Evolutionary conservation across 495 filamentous ascomycete species (phyloP), one percentile per base, ranked within the genome.

Genomic region (Venustampulla echinocandica): DNA sequence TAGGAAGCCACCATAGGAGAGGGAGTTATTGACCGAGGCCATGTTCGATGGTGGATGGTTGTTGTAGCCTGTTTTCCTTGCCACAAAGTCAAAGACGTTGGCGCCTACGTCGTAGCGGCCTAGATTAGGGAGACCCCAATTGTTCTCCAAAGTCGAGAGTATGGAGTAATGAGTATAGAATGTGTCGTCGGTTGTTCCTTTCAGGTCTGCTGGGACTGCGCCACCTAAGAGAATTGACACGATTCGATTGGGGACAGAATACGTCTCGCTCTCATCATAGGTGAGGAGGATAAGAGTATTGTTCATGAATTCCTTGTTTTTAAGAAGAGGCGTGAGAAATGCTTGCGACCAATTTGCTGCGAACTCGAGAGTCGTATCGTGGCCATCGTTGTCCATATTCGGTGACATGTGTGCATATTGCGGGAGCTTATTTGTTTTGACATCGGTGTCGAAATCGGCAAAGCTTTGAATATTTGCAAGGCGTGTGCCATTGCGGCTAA

Each of bases 111-210:
- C 81, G 66, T 79, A 85, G 53, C 82, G 70, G 10, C 82, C 82
- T 7, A 86, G 71, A 24, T 75, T 72, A 14, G 78, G 76, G 25
- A 85, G 66, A 11, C 64, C 77, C 80, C 80, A 85, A 68, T 86
- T 86, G 35, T 75, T 69, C 44, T 81, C 69, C 17, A 82, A 45
- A 5, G 79, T 78, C 4, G 81, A 73, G 36, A 85, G 68, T 40
- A 77, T 71, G 20, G 79, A 83, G 69, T 81, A 85, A 61, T 84
- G 81, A 10, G 77, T 84, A 61, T 85, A 85, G 61, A 84, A 81
- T 10, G 77, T 83, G 59, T 75, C 58, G 49, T 86, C 82, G 21
- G 57, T 62, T 10, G 77, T 81, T 21, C 78, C 78, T 53, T 69
- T 70, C 9, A 80, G 64, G 18, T 69, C 50, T 3, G 64, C 44